Base-by-base conservation (phyloP, 306 rosid species). In the Pachyrhizus erosus region DNA sequence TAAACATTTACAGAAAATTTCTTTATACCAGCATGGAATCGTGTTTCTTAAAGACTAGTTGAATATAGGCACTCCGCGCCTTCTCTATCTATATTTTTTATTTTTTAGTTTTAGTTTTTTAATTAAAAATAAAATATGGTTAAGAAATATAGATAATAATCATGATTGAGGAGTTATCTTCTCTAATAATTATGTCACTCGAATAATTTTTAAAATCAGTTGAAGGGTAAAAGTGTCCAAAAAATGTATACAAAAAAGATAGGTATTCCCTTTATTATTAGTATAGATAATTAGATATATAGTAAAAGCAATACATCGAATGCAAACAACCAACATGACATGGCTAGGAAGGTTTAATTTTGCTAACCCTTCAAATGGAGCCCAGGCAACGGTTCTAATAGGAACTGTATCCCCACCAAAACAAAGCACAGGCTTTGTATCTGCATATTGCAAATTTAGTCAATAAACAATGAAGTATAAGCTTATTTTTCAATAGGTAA, bases 331-430 rank as follows among this genome's bases (percentile, higher is more conserved):
- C 14, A 31, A 3, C n/a, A 48, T 13, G 72, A n/a, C 69, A 60
- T 68, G 76, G 70, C 18, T 74, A 21, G 73, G 69, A 81, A 77
- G 80, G 65, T 65, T 77, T 77, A 54, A 31, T 39, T 55, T 65
- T 58, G 84, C 92, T 86, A 78, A 95, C 99, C 97, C 90, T 84
- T 88, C 91, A 88, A 65, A 78, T 5, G 98, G 99, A 61, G 99
- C 96, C 97, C 97, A 95, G 67, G 97, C 90, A 87, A 96, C 85
- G 24, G 92, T 86, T 89, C 98, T 93, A 64, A 96, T 91, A 68
- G 98, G 98, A 90, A 81, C 90, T 73, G 93, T 89, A 83, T 92
- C 98, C 45, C 90, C 99, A 66, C 93, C 76, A 64, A 96, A 96
- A 87, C 92, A 87, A 78, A 93, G 97, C 78, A 96, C 66, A 52